These are phyloP conservation scores for Ophiostoma ulmi DNA, from an alignment of 2,329 filamentous ascomycete species.

Conservation along the genomic window DNA sequence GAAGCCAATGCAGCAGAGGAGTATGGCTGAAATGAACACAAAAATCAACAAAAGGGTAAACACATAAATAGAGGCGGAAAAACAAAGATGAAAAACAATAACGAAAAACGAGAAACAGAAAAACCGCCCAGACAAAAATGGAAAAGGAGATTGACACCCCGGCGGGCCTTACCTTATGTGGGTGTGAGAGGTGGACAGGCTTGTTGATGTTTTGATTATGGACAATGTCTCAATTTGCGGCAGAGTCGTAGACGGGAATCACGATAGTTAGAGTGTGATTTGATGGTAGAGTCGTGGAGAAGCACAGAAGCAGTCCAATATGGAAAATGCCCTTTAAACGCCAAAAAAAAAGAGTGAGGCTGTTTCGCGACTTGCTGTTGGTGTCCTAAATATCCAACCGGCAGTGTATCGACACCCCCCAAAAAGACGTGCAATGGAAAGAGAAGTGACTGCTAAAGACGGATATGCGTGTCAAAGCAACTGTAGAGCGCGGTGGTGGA, in stretches of 20 bases:
- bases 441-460: slow-evolving; percentile 4
- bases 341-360: background rate
- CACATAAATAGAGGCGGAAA: background rate
- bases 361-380: slow-evolving; percentile 17
- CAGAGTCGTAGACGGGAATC: slow-evolving; percentile 2
- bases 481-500: slow-evolving; percentile 18
- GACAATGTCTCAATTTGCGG: slow-evolving; percentile 15
- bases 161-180: slow-evolving; percentile 24
- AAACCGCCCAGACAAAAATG: background rate
- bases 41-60: slow-evolving; percentile 5
- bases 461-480: slow-evolving; percentile 17
- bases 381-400: slow-evolving; percentile 24
- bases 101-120: background rate
- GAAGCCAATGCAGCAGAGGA: background rate
- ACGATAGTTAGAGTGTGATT: background rate
- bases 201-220: slow-evolving; percentile 24
- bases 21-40: background rate
- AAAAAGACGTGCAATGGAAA: slow-evolving; percentile 12
- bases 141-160: slow-evolving; percentile 17
- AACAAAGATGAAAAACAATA: slow-evolving; percentile 6
- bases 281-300: background rate
- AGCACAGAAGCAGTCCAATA: background rate
- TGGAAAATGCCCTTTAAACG: background rate
- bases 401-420: background rate
- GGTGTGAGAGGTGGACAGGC: slow-evolving; percentile 9